Evolutionary conservation across 345 rosid genomes (phyloP).

Genomic region (Kandelia obovata): DNA sequence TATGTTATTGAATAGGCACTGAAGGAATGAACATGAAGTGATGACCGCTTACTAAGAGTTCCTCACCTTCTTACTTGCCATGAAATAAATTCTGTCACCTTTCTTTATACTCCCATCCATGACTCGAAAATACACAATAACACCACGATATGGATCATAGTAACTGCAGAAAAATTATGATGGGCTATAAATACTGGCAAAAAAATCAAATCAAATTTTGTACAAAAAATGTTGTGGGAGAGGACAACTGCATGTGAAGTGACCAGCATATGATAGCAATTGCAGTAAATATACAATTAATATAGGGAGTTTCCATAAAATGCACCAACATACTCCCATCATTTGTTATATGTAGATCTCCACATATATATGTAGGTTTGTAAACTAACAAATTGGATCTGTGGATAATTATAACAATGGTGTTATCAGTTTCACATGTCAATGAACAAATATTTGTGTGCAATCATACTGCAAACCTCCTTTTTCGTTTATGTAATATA

Average conservation of each 20-base stretch:
- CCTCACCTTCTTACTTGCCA: conserved; percentile 90
- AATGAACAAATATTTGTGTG: neutral
- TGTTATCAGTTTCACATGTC: neutral
- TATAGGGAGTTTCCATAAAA: neutral
- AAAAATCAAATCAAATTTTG: neutral
- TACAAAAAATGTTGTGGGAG: neutral
- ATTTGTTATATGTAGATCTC: neutral
- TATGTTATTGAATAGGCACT: neutral
- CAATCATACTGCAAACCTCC: neutral
- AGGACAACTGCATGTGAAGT: neutral
- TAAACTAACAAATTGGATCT: neutral
- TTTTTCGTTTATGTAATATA: neutral
- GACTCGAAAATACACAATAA: conserved; percentile 90
- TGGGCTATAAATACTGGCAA: neutral
- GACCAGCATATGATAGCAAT: neutral
- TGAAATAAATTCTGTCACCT: conserved; percentile 86
- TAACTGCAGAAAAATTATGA: conserved; percentile 50
- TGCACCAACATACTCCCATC: neutral
- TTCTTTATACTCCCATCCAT: conserved; percentile 89
- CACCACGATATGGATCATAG: conserved; percentile 98
- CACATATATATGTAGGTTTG: too few relatives aligned
- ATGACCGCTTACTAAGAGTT: neutral
- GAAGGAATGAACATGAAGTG: conserved; percentile 2
- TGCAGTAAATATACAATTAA: too few relatives aligned
- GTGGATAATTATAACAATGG: neutral